These are phyloP conservation scores for Lathyrus sativus DNA, from an alignment of 306 rosid genomes.

Conservation along the genomic window DNA sequence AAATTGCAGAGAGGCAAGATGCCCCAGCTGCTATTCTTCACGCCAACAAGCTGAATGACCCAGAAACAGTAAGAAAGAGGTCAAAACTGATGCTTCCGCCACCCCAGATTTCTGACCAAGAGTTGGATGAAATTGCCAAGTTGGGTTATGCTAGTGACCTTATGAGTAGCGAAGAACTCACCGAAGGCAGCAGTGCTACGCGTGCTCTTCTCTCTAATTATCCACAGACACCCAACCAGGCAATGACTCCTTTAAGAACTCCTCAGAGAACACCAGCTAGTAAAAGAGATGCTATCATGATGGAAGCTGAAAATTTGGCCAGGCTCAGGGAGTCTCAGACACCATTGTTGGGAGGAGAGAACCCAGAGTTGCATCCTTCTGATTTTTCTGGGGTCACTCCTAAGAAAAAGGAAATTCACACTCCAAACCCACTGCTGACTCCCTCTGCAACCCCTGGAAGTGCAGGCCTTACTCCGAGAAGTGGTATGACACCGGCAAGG, in stretches of 20 bases:
- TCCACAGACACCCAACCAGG: conserved; percentile 76
- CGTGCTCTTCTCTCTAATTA: conserved; percentile 88
- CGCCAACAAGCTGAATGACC: conserved; percentile 91
- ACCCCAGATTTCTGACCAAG: conserved; percentile 91
- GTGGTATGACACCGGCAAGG: conserved; percentile 84
- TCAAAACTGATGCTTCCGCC: conserved; percentile 95
- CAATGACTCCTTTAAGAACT: conserved; percentile 77
- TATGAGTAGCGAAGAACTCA: conserved; percentile 66
- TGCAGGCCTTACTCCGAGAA: conserved; percentile 73
- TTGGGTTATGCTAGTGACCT: conserved; percentile 94
- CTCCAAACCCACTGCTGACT: conserved; percentile 83
- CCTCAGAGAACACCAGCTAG: conserved; percentile 96
- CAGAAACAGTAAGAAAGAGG: conserved; percentile 89
- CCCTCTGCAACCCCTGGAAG: conserved; percentile 93
- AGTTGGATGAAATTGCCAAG: conserved; percentile 93
- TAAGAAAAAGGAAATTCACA: conserved; percentile 74
- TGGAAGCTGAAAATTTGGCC: conserved; percentile 96
- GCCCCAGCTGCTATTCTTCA: conserved; percentile 87
- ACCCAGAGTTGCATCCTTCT: conserved; percentile 92
- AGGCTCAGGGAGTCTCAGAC: conserved; percentile 97
- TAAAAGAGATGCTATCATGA: conserved; percentile 93
- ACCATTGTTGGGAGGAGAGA: conserved; percentile 91
- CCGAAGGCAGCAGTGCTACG: conserved; percentile 84
- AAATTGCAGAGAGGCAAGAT: conserved; percentile 87
- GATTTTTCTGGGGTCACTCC: conserved; percentile 99